Evolutionary conservation across 2,329 filamentous ascomycete species (phyloP).

Genomic region (Venturia nashicola): DNA sequence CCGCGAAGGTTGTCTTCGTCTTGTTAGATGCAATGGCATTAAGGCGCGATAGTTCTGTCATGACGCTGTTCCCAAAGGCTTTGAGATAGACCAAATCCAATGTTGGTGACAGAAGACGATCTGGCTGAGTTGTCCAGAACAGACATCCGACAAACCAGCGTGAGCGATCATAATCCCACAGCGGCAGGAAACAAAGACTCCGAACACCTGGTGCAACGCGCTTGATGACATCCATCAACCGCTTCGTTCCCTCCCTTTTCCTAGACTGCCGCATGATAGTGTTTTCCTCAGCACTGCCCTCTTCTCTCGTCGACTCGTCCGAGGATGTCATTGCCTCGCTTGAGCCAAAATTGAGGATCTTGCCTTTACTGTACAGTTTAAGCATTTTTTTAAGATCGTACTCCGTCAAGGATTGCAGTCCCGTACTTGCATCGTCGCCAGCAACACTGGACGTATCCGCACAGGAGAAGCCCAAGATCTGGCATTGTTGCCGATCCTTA

Average conservation of each 20-base stretch:
- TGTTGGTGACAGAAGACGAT: constrained; percentile 32
- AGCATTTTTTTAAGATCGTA: constrained; percentile 14
- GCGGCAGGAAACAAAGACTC: constrained; percentile 1
- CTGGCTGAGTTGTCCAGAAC: constrained; percentile 19
- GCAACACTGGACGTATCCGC: constrained; percentile 1
- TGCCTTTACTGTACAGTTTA: constrained; percentile 23
- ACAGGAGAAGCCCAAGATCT: constrained; percentile 10
- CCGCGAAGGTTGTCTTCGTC: constrained; percentile 28
- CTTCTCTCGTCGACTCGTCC: background rate
- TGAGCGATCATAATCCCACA: background rate
- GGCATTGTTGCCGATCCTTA: constrained; percentile 6
- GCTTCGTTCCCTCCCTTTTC: background rate
- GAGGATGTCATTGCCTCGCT: background rate
- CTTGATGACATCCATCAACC: background rate
- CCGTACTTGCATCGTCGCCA: constrained; percentile 10
- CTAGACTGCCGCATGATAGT: background rate
- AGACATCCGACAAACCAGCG: constrained; percentile 12
- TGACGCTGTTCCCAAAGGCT: constrained; percentile 42
- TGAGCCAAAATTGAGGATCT: constrained; percentile 26
- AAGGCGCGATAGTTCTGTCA: constrained; percentile 42
- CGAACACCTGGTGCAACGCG: background rate
- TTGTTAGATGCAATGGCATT: constrained; percentile 34
- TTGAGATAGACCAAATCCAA: constrained; percentile 40
- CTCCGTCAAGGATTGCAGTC: constrained; percentile 12
- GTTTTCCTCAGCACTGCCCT: background rate